These are phyloP conservation scores for Suillus decipiens DNA, from an alignment of 768 basidiomycete genomes.

Conservation along the genomic window DNA sequence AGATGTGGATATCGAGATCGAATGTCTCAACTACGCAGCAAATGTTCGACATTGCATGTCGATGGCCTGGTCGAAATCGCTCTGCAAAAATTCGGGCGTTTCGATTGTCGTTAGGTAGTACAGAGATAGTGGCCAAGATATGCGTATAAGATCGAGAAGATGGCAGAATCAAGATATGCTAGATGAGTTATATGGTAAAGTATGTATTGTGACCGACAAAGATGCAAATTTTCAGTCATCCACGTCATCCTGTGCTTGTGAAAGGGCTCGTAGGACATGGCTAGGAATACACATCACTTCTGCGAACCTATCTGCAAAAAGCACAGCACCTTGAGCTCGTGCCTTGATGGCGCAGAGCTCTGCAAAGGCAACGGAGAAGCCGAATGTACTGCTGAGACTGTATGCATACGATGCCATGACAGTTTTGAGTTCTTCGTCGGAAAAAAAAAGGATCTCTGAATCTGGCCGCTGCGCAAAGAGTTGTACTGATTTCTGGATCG, in stretches of 20 bases:
- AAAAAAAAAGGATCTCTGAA: conserved; percentile 17
- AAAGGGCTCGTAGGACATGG: conserved; percentile 20
- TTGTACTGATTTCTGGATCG: conserved; percentile 8
- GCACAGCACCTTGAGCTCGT: conserved; percentile 27
- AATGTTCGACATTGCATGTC: neutral
- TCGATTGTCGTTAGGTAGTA: neutral
- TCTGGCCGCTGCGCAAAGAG: conserved; percentile 28
- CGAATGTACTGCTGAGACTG: conserved; percentile 37
- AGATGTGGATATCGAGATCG: neutral
- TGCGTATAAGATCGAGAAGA: neutral
- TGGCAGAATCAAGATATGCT: neutral
- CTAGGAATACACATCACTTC: conserved; percentile 25
- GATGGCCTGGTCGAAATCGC: neutral
- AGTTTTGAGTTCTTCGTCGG: conserved; percentile 36
- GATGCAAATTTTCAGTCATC: conserved; percentile 12
- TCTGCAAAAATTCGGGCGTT: neutral
- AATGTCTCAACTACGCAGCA: neutral
- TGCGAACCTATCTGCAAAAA: conserved; percentile 27
- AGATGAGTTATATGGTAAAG: neutral
- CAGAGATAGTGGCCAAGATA: neutral
- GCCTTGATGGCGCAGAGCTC: conserved; percentile 61
- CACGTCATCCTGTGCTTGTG: conserved; percentile 13
- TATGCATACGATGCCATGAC: conserved; percentile 63
- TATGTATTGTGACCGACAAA: neutral
- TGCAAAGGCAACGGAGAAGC: conserved; percentile 54